phyloP scores from a whole-genome alignment of 2,329 filamentous ascomycete species.

The Trichoderma sp. region DNA sequence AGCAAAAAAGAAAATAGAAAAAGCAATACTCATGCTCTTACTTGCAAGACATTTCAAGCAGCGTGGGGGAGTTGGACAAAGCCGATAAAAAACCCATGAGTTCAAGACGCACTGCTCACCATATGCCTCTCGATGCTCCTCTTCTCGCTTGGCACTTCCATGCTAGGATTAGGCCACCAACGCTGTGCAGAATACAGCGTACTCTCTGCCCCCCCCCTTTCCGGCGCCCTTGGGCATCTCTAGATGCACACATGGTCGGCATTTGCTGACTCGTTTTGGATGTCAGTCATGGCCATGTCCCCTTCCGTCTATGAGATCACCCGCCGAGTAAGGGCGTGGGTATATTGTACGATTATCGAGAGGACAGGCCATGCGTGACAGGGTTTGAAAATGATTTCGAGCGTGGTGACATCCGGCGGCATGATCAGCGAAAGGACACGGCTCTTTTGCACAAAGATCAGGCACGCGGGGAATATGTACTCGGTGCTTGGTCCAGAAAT shows the following conservation, averaged over 20 bases:
- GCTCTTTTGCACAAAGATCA: neutral
- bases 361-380: neutral
- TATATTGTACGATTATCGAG: neutral
- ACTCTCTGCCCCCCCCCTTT: neutral
- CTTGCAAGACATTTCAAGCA: neutral
- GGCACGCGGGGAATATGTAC: conserved; percentile 1
- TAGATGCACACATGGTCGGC: neutral
- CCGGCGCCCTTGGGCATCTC: neutral
- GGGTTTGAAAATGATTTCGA: neutral
- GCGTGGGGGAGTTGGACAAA: neutral
- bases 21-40: neutral
- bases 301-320: neutral
- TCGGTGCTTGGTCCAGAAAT: neutral
- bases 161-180: conserved; percentile 6
- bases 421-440: conserved; percentile 11
- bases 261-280: neutral
- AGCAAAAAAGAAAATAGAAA: neutral
- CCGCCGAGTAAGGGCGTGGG: neutral
- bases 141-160: conserved; percentile 25
- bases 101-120: conserved; percentile 11
- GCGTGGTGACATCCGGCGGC: neutral
- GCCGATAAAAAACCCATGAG: neutral
- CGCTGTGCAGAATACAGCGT: conserved; percentile 10
- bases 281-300: neutral
- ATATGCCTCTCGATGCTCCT: neutral